Evolutionary conservation across 768 basidiomycete species (phyloP).

Genomic region (Rhizopogon roseolus): DNA sequence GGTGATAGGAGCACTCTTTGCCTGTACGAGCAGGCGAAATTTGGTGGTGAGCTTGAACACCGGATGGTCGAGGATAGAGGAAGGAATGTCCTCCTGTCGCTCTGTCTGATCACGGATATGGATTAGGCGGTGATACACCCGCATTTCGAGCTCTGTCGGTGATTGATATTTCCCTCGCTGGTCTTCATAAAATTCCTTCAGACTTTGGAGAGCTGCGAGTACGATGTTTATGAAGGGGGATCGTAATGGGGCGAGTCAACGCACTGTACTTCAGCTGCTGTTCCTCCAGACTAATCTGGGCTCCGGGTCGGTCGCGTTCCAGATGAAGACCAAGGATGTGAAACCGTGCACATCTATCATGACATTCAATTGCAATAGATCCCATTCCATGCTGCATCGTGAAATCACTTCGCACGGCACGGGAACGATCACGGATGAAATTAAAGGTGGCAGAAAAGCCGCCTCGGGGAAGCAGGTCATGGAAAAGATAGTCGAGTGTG

Average conservation of each 20-base stretch:
- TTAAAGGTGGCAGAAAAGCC: conserved; percentile 69
- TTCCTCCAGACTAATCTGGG: conserved; percentile 70
- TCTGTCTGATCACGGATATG: conserved; percentile 85
- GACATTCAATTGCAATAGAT: conserved; percentile 76
- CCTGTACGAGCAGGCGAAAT: conserved; percentile 78
- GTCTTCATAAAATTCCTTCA: conserved; percentile 93
- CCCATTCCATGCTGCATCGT: conserved; percentile 87
- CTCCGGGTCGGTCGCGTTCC: conserved; percentile 49
- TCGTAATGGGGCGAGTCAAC: conserved; percentile 22
- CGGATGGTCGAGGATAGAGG: conserved; percentile 60
- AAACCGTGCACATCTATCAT: conserved; percentile 91
- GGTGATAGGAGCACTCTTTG: conserved; percentile 67
- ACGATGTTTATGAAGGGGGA: not conserved
- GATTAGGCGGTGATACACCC: conserved; percentile 88
- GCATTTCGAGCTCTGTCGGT: conserved; percentile 91
- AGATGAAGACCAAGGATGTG: conserved; percentile 82
- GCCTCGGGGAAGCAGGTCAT: conserved; percentile 63
- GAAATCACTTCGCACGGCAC: conserved; percentile 89
- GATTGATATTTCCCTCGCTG: conserved; percentile 62
- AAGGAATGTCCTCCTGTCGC: conserved; percentile 69
- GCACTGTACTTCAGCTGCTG: conserved; percentile 90
- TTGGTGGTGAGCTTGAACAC: conserved; percentile 79
- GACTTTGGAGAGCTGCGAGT: conserved; percentile 75
- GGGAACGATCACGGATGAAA: conserved; percentile 90
- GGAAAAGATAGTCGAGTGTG: conserved; percentile 92